These are phyloP conservation scores for Cryphonectria nitschkei DNA, from an alignment of 2,329 filamentous ascomycete genomes.

Conservation along the genomic window DNA sequence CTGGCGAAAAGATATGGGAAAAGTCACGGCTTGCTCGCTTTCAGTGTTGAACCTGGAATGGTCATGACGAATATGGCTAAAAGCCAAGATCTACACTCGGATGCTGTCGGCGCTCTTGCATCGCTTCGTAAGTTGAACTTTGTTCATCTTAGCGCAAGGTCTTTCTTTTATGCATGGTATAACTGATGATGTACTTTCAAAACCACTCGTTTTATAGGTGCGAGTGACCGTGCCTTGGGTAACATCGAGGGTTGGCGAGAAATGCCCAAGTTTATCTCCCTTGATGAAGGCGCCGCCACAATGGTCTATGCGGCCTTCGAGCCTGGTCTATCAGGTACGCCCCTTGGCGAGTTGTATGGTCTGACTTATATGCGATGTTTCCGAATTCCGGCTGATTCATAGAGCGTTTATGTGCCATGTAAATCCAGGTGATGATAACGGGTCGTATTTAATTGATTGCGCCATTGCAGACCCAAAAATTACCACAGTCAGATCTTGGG, in stretches of 20 bases:
- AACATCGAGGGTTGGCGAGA: too few relatives aligned
- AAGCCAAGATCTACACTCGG: neutral
- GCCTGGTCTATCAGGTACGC: neutral
- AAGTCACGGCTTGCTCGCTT: neutral
- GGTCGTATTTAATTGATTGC: neutral
- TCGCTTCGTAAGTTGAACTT: neutral
- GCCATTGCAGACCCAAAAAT: neutral
- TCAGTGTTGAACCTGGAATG: neutral
- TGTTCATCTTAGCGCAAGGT: neutral
- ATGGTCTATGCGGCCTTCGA: neutral
- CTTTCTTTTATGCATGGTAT: neutral
- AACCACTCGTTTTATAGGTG: neutral
- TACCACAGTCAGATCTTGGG: neutral
- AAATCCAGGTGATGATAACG: neutral
- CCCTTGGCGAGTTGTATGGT: too few relatives aligned
- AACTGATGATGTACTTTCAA: too few relatives aligned
- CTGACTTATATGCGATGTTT: too few relatives aligned
- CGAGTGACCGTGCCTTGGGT: neutral
- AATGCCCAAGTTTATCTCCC: neutral
- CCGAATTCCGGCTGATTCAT: too few relatives aligned
- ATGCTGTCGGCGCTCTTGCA: neutral
- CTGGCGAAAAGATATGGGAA: neutral
- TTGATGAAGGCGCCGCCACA: neutral
- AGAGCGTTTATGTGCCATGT: neutral
- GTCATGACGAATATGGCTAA: neutral